Evolutionary conservation across 306 rosid species (phyloP).

Genomic region (Styphnolobium japonicum): DNA sequence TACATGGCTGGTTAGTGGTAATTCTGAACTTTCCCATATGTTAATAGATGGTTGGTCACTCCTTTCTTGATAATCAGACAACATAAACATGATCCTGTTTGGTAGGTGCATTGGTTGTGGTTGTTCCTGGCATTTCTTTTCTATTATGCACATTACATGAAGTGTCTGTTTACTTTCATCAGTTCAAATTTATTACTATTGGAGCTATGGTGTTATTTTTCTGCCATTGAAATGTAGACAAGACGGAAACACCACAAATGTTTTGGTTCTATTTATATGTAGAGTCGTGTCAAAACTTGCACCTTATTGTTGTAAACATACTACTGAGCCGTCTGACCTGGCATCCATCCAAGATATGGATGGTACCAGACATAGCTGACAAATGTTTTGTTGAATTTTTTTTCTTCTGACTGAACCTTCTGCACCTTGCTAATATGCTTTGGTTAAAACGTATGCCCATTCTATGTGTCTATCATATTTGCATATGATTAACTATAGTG

Average conservation of each 20-base stretch:
- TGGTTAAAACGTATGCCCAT: not conserved
- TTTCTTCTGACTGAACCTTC: not conserved
- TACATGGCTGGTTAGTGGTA: constrained; percentile 58
- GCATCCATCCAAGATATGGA: not conserved
- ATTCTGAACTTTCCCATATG: constrained; percentile 5
- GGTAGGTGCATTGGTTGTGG: not conserved
- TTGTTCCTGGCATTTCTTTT: not conserved
- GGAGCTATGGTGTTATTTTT: not conserved
- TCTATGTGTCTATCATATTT: not conserved
- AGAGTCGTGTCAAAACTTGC: not conserved
- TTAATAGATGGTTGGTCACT: not conserved
- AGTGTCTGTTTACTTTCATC: not conserved
- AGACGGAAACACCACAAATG: not conserved
- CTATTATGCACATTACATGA: not conserved
- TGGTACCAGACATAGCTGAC: not conserved
- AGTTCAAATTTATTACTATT: not conserved
- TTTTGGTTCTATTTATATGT: not conserved
- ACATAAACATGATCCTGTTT: not conserved
- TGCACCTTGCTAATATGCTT: not conserved
- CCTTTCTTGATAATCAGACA: not conserved
- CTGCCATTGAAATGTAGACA: not conserved
- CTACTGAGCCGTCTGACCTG: not conserved
- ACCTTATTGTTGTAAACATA: not conserved
- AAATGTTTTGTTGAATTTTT: not conserved
- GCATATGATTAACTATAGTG: not conserved